These are phyloP conservation scores for Candida glucosophila DNA, from an alignment of 1,139 yeast species.

Conservation along the genomic window DNA sequence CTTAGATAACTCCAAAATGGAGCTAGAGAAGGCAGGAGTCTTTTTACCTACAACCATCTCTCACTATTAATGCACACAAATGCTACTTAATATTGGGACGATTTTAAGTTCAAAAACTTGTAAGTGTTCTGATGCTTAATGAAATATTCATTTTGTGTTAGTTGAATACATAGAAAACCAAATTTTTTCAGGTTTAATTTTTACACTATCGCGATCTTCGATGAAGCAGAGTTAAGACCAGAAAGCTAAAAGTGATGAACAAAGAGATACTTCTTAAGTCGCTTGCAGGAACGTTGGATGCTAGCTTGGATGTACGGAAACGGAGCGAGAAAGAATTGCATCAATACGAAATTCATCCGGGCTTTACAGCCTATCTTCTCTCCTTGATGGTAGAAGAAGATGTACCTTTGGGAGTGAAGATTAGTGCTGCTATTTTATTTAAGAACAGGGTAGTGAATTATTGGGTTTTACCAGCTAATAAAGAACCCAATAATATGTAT, in stretches of 20 bases:
- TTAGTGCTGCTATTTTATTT: constrained; percentile 60
- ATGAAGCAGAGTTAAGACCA: background rate
- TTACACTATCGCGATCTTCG: background rate
- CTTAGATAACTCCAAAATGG: no score
- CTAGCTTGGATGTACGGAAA: constrained; percentile 26
- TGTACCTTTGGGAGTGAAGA: constrained; percentile 40
- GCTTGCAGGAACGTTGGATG: constrained; percentile 37
- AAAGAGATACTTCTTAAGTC: constrained; percentile 31
- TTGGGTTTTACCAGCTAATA: constrained; percentile 45
- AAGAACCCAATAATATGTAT: constrained; percentile 13
- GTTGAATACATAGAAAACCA: background rate
- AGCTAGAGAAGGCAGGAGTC: no score
- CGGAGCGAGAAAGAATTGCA: constrained; percentile 34
- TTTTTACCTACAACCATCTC: no score
- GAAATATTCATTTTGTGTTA: constrained; percentile 6
- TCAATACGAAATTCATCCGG: constrained; percentile 38
- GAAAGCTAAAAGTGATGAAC: constrained; percentile 31
- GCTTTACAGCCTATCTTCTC: constrained; percentile 50
- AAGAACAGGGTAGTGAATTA: constrained; percentile 52
- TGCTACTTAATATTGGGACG: no score
- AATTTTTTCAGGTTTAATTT: background rate
- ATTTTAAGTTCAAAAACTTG: no score
- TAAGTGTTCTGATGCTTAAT: constrained; percentile 1
- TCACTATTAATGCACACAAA: no score
- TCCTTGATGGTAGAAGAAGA: constrained; percentile 42